Percentiles rank a stretch among this genome's conserved stretches.
Conservation (phyloP, 2,329 filamentous ascomycete species). For the Xylariaceae sp. region DNA sequence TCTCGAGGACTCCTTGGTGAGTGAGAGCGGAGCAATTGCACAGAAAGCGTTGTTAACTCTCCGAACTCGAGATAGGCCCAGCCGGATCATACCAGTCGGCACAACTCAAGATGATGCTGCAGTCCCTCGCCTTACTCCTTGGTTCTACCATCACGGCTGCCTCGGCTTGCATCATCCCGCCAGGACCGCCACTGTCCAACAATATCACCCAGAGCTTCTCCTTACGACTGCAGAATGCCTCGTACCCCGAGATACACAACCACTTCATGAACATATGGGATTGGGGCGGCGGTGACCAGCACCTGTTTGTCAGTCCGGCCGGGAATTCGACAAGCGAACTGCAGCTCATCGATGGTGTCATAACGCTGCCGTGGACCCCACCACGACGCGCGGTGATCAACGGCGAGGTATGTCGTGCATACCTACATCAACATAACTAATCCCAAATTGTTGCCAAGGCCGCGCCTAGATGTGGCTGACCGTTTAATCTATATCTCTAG, state of each 20-base stretch:
- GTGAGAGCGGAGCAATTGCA: not conserved
- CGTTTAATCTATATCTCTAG: constrained; percentile 20
- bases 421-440: not conserved
- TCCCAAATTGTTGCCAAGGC: too few species aligned
- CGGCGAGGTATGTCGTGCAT: constrained; percentile 36
- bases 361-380: constrained; percentile 30
- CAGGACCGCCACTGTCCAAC: constrained; percentile 27
- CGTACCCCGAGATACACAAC: constrained; percentile 35
- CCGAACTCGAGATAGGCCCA: too few species aligned
- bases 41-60: not conserved
- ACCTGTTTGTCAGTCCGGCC: constrained; percentile 36
- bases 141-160: constrained; percentile 16
- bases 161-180: constrained; percentile 31
- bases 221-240: constrained; percentile 35
- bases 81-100: not conserved
- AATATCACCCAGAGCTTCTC: constrained; percentile 34
- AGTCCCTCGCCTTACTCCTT: constrained; percentile 11
- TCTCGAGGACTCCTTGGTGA: not conserved
- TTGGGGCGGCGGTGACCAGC: constrained; percentile 37
- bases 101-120: constrained; percentile 7
- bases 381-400: constrained; percentile 38
- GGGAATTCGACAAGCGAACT: constrained; percentile 36
- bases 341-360: constrained; percentile 36
- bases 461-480: too few species aligned
- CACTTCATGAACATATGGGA: constrained; percentile 36